Conservation (phyloP, 805 yeast species). For the Schwanniomyces sp. region DNA sequence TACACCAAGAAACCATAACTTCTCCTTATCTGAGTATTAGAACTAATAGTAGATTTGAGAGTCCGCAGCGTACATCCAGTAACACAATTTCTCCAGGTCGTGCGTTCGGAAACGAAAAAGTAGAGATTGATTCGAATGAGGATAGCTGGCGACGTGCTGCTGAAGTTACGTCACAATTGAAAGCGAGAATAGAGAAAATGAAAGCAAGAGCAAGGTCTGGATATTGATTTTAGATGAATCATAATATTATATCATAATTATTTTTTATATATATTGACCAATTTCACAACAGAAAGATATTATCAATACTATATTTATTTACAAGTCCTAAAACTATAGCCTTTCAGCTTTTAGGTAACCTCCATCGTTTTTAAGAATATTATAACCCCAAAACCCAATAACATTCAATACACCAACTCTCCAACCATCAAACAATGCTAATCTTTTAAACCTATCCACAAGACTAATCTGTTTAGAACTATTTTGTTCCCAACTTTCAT, state of each 20-base stretch:
- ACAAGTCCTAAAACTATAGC: conserved; percentile 12
- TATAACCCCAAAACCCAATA: conserved; percentile 80
- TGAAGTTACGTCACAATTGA: conserved; percentile 81
- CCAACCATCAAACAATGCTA: conserved; percentile 82
- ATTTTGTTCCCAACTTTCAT: conserved; percentile 48
- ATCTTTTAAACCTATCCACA: conserved; percentile 29
- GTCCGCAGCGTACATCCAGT: conserved; percentile 19
- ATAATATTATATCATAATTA: not conserved
- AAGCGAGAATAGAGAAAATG: conserved; percentile 88
- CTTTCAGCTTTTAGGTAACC: conserved; percentile 35
- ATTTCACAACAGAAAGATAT: no score
- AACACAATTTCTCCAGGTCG: conserved; percentile 10
- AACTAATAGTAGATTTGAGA: conserved; percentile 5
- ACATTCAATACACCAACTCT: conserved; percentile 78
- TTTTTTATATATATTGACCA: no score
- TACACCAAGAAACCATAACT: conserved; percentile 5
- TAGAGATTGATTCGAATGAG: conserved; percentile 46
- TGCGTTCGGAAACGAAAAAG: conserved; percentile 8
- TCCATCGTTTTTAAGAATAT: conserved; percentile 52
- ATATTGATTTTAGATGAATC: not conserved
- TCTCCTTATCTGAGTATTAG: not conserved
- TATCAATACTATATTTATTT: not conserved
- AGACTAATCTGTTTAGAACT: conserved; percentile 34
- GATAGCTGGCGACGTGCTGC: conserved; percentile 90
- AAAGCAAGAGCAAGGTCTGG: conserved; percentile 52